Percentiles rank a stretch among this genome's conserved stretches.
Evolutionary conservation across 371 early-diverging fungal species (phyloP).

Genomic region (Mortierella sp.): DNA sequence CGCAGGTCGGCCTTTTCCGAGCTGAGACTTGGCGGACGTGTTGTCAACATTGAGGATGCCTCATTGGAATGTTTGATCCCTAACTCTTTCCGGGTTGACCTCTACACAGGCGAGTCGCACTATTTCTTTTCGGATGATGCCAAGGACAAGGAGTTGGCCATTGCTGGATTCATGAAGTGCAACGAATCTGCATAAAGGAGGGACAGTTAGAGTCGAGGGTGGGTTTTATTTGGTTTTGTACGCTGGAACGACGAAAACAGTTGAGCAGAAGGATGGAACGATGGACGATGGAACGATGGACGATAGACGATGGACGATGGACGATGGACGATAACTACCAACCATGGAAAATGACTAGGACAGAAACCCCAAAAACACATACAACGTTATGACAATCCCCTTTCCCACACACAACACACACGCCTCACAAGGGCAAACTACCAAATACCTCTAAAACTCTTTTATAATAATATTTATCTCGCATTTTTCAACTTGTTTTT

Average conservation of each 20-base stretch:
- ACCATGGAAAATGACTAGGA: background rate
- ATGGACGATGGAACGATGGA: background rate
- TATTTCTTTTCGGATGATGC: constrained; percentile 59
- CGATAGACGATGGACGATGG: background rate
- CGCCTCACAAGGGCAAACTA: background rate
- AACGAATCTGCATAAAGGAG: constrained; percentile 50
- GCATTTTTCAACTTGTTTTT: background rate
- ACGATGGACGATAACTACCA: background rate
- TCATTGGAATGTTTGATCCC: constrained; percentile 62
- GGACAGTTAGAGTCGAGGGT: too few relatives aligned
- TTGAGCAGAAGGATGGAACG: background rate
- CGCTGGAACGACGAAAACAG: too few relatives aligned
- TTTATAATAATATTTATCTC: constrained; percentile 4
- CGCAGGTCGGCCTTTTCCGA: constrained; percentile 58
- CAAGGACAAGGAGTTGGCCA: constrained; percentile 58
- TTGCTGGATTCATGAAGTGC: constrained; percentile 60
- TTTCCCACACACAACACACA: background rate
- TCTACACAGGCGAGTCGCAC: constrained; percentile 56
- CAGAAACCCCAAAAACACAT: background rate
- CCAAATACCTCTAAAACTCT: constrained; percentile 3
- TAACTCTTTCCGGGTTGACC: constrained; percentile 59
- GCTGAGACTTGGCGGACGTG: constrained; percentile 61
- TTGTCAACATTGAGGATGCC: constrained; percentile 58
- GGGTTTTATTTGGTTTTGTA: too few relatives aligned
- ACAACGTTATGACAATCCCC: background rate